Evolutionary conservation across 1,284 basidiomycete genomes (phyloP).

Genomic region (Termitomyces sp.): DNA sequence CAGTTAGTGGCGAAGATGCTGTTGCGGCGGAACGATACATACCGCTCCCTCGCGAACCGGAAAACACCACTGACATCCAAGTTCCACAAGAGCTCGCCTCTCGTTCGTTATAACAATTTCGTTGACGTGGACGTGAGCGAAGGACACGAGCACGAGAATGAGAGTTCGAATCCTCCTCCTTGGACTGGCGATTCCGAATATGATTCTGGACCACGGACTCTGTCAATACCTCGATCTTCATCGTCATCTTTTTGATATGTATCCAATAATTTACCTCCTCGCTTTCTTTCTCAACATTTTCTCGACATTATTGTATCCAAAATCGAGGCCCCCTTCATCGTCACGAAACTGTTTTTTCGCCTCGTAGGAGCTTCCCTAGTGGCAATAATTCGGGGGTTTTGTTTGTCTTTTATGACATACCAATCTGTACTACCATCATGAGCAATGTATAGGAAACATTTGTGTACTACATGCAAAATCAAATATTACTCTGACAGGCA

Average conservation of each 20-base stretch:
- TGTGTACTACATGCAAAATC: background rate
- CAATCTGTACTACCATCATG: background rate
- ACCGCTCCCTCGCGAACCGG: conserved; percentile 16
- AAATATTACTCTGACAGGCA: background rate
- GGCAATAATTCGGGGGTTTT: background rate
- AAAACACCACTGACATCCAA: conserved; percentile 12
- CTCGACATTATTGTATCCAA: background rate
- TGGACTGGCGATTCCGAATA: background rate
- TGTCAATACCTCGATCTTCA: background rate
- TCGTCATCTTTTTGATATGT: background rate
- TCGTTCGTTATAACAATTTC: background rate
- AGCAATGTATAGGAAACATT: background rate
- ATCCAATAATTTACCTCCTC: background rate
- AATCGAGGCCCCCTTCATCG: background rate
- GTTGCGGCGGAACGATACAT: conserved; percentile 29
- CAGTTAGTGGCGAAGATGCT: conserved; percentile 57
- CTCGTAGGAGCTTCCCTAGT: background rate
- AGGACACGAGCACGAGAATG: background rate
- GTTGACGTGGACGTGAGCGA: background rate
- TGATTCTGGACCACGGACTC: conserved; percentile 2
- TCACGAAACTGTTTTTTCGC: background rate
- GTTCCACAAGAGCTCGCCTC: conserved; percentile 10
- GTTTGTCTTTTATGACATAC: background rate
- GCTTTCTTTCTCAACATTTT: background rate
- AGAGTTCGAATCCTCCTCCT: background rate